Base-by-base conservation (phyloP, 1,284 basidiomycete genomes). In the Irpex lacteus region DNA sequence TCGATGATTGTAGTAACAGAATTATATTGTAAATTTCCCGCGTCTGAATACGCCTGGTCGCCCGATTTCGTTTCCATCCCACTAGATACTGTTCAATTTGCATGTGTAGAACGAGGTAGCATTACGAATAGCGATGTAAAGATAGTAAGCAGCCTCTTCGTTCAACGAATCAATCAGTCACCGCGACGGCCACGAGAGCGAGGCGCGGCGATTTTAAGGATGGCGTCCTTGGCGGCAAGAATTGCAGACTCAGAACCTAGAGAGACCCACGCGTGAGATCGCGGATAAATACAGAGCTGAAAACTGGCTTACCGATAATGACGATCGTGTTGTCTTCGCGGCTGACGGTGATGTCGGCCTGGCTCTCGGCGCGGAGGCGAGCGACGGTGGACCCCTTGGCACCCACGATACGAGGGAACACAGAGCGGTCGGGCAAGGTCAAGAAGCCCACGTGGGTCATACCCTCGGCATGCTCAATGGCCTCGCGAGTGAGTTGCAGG, bases 371-470 rank as follows among this genome's bases (percentile, higher is more conserved):
- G 65, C 95, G 88, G 58, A 97, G 83, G 62, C 94, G 88, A 60
- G 88, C 82, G 64, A 96, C 92, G 70, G 94, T 96, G n/a, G 93
- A 78, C 59, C 91, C 93, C 77, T 95, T 95, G 21, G 89, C 78
- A 54, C 95, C 95, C 66, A 97, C 94, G 70, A 97, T 95, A 70
- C 93, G 84, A 13, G 91, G 92, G 84, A 94, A 94, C 58, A 81
- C 80, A 36, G 86, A 82, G 71, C 92, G 88, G 72, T 94, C 89
- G 47, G 85, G 79, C 52, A 94, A 78, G 9, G 88, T 92, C 61
- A 94, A 81, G 82, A 91, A 92, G 5, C 92, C 92, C 68, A 91
- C 85, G 68, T 88, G 86, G 8, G 86, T 83, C 82, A 89, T 90
- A 68, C 83, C 84, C 69, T 88, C 82, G 32, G 94, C 95, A 71